A percentile compares a stretch with the other conserved stretches of the same genome.
Evolutionary conservation across 2,329 filamentous ascomycete genomes (phyloP).

Genomic region (Colletotrichum sp.): DNA sequence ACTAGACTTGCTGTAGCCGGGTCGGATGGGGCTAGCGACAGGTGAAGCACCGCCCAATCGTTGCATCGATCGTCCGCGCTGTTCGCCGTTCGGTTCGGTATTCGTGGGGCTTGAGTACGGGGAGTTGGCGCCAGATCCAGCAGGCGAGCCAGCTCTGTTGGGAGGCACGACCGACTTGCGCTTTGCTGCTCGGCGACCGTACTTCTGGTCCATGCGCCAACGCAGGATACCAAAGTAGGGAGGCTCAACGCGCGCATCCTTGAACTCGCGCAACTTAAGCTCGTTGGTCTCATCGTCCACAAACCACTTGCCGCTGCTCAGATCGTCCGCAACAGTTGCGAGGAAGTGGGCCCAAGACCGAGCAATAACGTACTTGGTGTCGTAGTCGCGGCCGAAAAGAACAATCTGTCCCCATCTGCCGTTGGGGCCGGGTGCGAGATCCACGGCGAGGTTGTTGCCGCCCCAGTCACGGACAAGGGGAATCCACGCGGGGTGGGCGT

Average conservation of each 20-base stretch:
- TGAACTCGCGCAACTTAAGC: conserved; percentile 92
- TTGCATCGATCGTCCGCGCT: conserved; percentile 74
- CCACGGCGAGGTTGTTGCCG: conserved; percentile 94
- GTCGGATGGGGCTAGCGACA: conserved; percentile 67
- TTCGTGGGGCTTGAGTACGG: conserved; percentile 64
- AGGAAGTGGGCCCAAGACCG: conserved; percentile 91
- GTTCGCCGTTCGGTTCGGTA: conserved; percentile 59
- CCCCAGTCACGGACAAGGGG: conserved; percentile 97
- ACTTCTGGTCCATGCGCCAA: conserved; percentile 96
- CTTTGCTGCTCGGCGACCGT: conserved; percentile 69
- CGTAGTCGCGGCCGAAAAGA: conserved; percentile 95
- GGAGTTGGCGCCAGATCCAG: conserved; percentile 55
- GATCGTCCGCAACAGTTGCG: conserved; percentile 86
- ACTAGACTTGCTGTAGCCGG: conserved; percentile 68
- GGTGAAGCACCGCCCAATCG: conserved; percentile 70
- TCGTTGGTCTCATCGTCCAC: conserved; percentile 93
- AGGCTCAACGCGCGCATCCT: conserved; percentile 85
- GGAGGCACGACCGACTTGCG: conserved; percentile 55
- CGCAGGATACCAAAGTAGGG: conserved; percentile 93
- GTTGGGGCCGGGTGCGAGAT: conserved; percentile 86
- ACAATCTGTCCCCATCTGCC: conserved; percentile 98
- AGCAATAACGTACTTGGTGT: conserved; percentile 96
- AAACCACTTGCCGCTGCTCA: conserved; percentile 87
- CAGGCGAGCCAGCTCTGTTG: conserved; percentile 48
- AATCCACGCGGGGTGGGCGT: conserved; percentile 95